These are phyloP conservation scores for Cystobasidiaceae sp. DNA, from an alignment of 1,284 basidiomycete genomes.

Conservation along the genomic window DNA sequence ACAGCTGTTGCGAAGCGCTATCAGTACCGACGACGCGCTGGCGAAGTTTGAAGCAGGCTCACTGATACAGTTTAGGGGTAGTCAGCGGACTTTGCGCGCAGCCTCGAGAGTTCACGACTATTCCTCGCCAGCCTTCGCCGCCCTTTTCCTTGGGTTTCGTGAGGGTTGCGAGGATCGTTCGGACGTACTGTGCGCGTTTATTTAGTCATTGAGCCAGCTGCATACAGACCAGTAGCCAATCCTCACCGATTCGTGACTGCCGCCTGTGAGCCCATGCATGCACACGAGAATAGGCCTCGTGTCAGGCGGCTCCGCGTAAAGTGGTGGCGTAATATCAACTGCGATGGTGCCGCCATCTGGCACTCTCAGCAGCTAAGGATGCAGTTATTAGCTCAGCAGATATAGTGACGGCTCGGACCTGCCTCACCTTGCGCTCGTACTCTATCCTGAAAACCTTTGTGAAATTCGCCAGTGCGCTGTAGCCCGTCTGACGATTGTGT, in stretches of 20 bases:
- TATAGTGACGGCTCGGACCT: neutral
- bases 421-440: constrained; percentile 59
- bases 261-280: constrained; percentile 80
- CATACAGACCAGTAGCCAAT: no score
- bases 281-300: constrained; percentile 76
- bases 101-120: constrained; percentile 86
- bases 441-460: constrained; percentile 63
- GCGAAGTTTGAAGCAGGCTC: no score
- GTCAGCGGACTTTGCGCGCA: constrained; percentile 51
- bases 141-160: constrained; percentile 60
- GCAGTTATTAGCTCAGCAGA: neutral
- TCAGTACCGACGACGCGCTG: no score
- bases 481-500: constrained; percentile 46
- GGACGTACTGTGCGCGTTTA: constrained; percentile 57
- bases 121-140: constrained; percentile 77
- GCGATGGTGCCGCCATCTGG: constrained; percentile 68
- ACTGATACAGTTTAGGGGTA: constrained; percentile 36
- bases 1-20: constrained; percentile 30
- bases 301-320: constrained; percentile 54
- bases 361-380: constrained; percentile 49
- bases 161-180: constrained; percentile 68
- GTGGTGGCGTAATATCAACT: constrained; percentile 62
- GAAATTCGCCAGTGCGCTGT: constrained; percentile 55
- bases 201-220: neutral
- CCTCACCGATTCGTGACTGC: constrained; percentile 44